Evolutionary conservation across 305 asterid genomes (phyloP).

Genomic region (Withania somnifera): DNA sequence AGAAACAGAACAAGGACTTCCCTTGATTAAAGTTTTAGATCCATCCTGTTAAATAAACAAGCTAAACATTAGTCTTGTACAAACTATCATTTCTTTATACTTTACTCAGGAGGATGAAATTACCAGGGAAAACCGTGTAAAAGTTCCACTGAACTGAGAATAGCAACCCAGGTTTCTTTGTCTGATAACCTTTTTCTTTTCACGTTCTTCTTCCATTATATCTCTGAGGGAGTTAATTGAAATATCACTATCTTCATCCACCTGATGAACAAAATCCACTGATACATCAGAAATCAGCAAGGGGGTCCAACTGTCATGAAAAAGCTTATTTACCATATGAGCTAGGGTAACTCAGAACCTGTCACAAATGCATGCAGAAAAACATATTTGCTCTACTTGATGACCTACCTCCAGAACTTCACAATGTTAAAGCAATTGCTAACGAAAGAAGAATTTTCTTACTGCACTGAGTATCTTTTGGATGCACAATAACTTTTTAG

Average conservation of each 20-base stretch:
- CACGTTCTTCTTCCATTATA: constrained; percentile 68
- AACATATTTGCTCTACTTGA: neutral
- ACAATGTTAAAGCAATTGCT: neutral
- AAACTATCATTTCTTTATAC: neutral
- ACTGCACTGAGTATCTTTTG: neutral
- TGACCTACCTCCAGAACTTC: neutral
- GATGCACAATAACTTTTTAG: neutral
- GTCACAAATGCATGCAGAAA: neutral
- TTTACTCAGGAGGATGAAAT: constrained; percentile 5
- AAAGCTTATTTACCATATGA: neutral
- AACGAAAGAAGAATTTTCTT: neutral
- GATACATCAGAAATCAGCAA: neutral
- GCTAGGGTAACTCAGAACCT: neutral
- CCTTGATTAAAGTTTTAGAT: constrained; percentile 70
- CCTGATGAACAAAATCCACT: constrained; percentile 32
- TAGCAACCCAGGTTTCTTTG: constrained; percentile 43
- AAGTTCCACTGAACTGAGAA: constrained; percentile 79
- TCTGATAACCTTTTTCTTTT: constrained; percentile 51
- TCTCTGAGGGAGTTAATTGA: constrained; percentile 48
- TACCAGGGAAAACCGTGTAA: constrained; percentile 79
- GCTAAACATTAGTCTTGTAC: constrained; percentile 3
- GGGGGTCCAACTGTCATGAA: neutral
- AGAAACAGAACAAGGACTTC: constrained; percentile 71
- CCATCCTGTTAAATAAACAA: constrained; percentile 61
- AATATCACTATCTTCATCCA: constrained; percentile 38